These are phyloP conservation scores for Spencermartinsiella ligniputridi DNA, from an alignment of 1,139 yeast genomes.

Conservation along the genomic window DNA sequence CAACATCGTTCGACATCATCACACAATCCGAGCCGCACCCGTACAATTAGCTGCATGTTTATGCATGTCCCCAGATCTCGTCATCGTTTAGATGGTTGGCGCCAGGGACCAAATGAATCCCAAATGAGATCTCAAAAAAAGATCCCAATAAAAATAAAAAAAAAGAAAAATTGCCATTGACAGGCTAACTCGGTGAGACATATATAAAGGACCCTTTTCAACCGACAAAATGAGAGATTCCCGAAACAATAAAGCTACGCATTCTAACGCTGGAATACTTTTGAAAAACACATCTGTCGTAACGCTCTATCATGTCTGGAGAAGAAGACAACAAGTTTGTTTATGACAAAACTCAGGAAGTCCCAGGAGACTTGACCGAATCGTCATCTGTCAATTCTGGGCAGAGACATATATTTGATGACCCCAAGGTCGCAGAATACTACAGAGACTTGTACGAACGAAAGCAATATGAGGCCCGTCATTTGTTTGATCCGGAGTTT, in stretches of 20 bases:
- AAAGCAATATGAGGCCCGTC: conserved; percentile 42
- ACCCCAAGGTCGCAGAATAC: conserved; percentile 41
- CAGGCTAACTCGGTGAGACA: too few relatives aligned
- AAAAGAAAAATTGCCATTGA: too few relatives aligned
- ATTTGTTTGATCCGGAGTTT: conserved; percentile 44
- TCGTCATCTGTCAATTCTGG: background rate
- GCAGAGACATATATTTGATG: conserved; percentile 26
- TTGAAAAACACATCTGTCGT: too few relatives aligned
- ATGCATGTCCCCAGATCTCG: background rate
- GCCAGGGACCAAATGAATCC: too few relatives aligned
- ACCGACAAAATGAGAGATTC: too few relatives aligned
- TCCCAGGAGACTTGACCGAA: background rate
- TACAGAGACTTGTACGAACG: conserved; percentile 41
- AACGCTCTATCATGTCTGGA: too few relatives aligned
- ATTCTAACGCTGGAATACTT: too few relatives aligned
- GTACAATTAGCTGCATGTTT: background rate
- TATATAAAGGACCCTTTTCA: too few relatives aligned
- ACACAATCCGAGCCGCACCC: background rate
- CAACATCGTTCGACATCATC: background rate
- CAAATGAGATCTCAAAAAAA: too few relatives aligned
- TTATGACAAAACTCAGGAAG: background rate
- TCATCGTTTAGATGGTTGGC: background rate
- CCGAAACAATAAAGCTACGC: too few relatives aligned
- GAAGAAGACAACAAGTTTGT: background rate
- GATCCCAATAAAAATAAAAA: too few relatives aligned